These are phyloP conservation scores for Borovskyia barvae DNA, from an alignment of 208 protist genomes.

Conservation along the genomic window DNA sequence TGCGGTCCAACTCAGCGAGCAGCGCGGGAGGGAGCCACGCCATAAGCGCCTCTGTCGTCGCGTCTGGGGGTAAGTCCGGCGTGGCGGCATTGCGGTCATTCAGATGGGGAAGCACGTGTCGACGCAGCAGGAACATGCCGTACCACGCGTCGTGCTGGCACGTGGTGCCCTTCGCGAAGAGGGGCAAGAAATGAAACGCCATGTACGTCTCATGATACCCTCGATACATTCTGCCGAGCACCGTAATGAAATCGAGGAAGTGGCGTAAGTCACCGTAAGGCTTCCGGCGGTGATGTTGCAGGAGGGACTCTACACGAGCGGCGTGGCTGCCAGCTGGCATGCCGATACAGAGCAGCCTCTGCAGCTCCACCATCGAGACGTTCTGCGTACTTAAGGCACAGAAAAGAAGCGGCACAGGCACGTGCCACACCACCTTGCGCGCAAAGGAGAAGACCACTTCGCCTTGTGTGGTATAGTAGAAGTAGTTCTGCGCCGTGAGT, in stretches of 20 bases:
- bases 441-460: conserved; percentile 88
- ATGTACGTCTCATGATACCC: conserved; percentile 66
- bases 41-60: conserved; percentile 39
- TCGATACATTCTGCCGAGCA: conserved; percentile 82
- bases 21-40: conserved; percentile 63
- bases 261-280: conserved; percentile 71
- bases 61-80: conserved; percentile 57
- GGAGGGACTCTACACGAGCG: conserved; percentile 79
- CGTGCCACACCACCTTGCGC: conserved; percentile 83
- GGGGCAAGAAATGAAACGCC: conserved; percentile 77
- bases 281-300: conserved; percentile 86
- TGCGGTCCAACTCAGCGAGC: conserved; percentile 82
- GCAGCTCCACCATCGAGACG: conserved; percentile 56
- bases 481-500: conserved; percentile 91
- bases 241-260: conserved; percentile 75
- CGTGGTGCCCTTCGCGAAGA: conserved; percentile 60
- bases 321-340: conserved; percentile 49
- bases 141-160: conserved; percentile 91
- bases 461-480: conserved; percentile 96
- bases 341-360: conserved; percentile 66
- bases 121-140: conserved; percentile 86
- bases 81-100: conserved; percentile 57
- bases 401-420: conserved; percentile 78
- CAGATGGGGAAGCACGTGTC: conserved; percentile 87
- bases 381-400: conserved; percentile 59